Base-by-base conservation (phyloP, 768 basidiomycete species). In the Trametes villosa region DNA sequence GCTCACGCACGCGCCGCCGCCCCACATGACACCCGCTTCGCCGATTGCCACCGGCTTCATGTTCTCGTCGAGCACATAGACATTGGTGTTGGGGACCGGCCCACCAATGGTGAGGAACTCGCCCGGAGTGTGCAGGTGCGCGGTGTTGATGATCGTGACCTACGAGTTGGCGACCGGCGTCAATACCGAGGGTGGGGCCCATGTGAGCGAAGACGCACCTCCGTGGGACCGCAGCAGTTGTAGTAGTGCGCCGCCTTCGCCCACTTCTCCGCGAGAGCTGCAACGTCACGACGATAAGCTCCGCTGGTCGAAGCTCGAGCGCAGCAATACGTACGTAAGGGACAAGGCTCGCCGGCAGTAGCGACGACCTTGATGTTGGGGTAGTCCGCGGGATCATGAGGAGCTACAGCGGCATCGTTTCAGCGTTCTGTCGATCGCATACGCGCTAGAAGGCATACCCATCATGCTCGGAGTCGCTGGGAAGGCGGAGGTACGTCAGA, bases 91-190 rank as follows among this genome's bases (percentile, higher is more conserved):
- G 3, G 83, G 83, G 1, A 79, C 82, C 5, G 84, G 84, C 34
- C 71, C 73, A 5, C 84, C 84, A 34, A 86, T 85, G 53, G 76
- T 78, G 20, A 84, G 59, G 27, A 74, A 70, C 18, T 72, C 64
- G 7, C 79, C 79, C 2, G 76, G 60, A 13, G 67, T 67, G 67
- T 85, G 83, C 6, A 76, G 71, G 31, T 82, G 81, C 69, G 81
- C 78, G 12, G 84, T 86, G 61, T 86, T 86, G 13, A 82, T 79
- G 61, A 86, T 83, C 0, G 83, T 83, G 40, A 83, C 80, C 81
- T 83, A 53, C 18, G 13, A 13, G 29, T n/a, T n/a, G n/a, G 27
- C 27, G 7, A 13, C 29, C 42, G 29, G 15, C 20, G 36, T 51
- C 44, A 38, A 30, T 40, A n/a, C 26, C 20, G 8, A 18, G 13